Conservation (phyloP, 139 green algal species). For the Chlorella sp. region DNA sequence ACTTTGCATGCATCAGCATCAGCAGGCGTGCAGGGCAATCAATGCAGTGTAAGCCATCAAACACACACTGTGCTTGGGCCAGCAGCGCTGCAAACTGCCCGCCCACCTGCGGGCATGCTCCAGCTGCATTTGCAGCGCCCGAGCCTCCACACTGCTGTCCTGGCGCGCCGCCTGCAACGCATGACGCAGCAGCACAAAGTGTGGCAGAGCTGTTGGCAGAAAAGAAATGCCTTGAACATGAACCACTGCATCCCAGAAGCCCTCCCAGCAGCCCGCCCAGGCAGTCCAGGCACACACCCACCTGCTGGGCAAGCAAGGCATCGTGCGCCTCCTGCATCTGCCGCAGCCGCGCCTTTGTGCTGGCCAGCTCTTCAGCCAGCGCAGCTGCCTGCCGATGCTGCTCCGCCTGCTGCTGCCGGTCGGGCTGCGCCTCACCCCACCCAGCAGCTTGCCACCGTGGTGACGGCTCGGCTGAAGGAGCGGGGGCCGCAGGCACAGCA, state of each 20-base stretch:
- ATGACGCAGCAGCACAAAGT: too few relatives aligned
- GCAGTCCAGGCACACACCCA: too few relatives aligned
- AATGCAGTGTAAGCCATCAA: too few relatives aligned
- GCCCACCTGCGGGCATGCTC: background rate
- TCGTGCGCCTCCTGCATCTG: slow-evolving; percentile 5
- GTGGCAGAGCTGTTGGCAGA: too few relatives aligned
- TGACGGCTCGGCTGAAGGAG: too few relatives aligned
- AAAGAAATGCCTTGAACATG: too few relatives aligned
- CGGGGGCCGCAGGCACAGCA: background rate
- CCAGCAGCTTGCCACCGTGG: background rate
- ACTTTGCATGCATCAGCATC: too few relatives aligned
- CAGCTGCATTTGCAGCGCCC: background rate
- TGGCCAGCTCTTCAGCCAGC: background rate
- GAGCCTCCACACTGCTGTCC: background rate
- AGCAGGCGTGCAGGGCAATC: too few relatives aligned
- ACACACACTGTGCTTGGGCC: too few relatives aligned
- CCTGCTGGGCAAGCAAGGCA: background rate
- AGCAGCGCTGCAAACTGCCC: too few relatives aligned
- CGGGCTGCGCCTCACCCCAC: background rate
- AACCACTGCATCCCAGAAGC: too few relatives aligned
- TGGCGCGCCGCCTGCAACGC: background rate
- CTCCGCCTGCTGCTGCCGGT: background rate
- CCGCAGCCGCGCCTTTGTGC: background rate
- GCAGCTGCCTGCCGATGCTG: background rate
- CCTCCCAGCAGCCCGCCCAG: too few relatives aligned